Percentiles rank a stretch among this genome's conserved stretches.
Evolutionary conservation across 2,329 filamentous ascomycete species (phyloP).

Genomic region (Xylaria multiplex): DNA sequence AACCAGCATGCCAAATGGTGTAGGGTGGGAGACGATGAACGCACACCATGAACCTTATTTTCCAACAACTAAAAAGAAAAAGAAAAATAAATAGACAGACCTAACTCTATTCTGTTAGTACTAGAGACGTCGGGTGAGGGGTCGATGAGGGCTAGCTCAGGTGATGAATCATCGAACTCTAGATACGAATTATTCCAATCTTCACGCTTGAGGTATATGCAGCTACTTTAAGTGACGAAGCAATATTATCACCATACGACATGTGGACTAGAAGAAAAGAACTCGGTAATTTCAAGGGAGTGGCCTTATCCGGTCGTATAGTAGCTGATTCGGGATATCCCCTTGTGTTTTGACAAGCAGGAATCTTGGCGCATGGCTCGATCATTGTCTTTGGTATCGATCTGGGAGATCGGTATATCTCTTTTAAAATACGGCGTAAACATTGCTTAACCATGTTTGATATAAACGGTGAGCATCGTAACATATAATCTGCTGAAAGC

Average conservation of each 20-base stretch:
- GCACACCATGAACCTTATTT: not conserved
- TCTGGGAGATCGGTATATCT: conserved; percentile 15
- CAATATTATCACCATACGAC: not conserved
- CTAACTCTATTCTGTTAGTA: too few relatives aligned
- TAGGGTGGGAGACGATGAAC: not conserved
- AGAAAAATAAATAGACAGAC: not conserved
- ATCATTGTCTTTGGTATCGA: conserved; percentile 10
- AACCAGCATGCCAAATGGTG: not conserved
- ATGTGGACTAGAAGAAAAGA: not conserved
- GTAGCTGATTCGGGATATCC: conserved; percentile 3
- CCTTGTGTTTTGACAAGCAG: not conserved
- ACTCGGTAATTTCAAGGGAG: not conserved
- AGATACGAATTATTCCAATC: conserved; percentile 6
- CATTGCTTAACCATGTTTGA: not conserved
- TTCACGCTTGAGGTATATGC: conserved; percentile 2
- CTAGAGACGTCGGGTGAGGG: too few relatives aligned
- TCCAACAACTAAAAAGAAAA: not conserved
- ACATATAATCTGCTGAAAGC: not conserved
- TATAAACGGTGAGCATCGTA: not conserved
- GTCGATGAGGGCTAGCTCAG: too few relatives aligned
- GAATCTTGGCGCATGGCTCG: conserved; percentile 12
- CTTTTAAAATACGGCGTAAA: not conserved
- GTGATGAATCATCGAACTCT: conserved; percentile 39
- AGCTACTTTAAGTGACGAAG: conserved; percentile 12
- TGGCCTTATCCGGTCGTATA: conserved; percentile 9